Conservation (phyloP, 2,329 filamentous ascomycete species). For the Ophiognomonia clavigignenti-juglandacearum region DNA sequence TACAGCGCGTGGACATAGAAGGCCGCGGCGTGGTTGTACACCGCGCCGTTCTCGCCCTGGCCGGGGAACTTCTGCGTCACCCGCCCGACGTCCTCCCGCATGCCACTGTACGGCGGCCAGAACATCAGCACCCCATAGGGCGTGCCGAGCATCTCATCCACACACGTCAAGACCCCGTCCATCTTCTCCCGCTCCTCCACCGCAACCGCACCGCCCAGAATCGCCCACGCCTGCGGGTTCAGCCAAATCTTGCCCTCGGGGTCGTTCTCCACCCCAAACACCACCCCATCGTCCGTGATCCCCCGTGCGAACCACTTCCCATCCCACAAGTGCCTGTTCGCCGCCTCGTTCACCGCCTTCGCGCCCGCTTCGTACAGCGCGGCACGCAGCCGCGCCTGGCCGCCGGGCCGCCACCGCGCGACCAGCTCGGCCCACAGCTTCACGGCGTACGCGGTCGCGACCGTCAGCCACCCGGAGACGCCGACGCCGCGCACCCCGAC, state of each 20-base stretch:
- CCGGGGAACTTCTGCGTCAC: slow-evolving; percentile 55
- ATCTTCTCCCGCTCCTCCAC: slow-evolving; percentile 34
- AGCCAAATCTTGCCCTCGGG: slow-evolving; percentile 53
- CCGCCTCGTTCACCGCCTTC: slow-evolving; percentile 41
- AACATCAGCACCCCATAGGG: slow-evolving; percentile 54
- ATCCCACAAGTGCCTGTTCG: slow-evolving; percentile 49
- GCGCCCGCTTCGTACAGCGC: slow-evolving; percentile 39
- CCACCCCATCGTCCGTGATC: slow-evolving; percentile 50
- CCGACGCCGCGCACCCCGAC: slow-evolving; percentile 54
- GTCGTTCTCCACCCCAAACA: slow-evolving; percentile 46
- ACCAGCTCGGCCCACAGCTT: slow-evolving; percentile 50
- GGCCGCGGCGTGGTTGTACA: slow-evolving; percentile 53
- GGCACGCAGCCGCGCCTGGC: slow-evolving; percentile 34
- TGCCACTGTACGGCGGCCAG: slow-evolving; percentile 45
- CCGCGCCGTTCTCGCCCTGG: slow-evolving; percentile 52
- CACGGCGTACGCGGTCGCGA: slow-evolving; percentile 48
- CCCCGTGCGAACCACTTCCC: slow-evolving; percentile 53
- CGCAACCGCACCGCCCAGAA: slow-evolving; percentile 51
- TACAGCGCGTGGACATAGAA: slow-evolving; percentile 53
- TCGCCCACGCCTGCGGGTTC: slow-evolving; percentile 52
- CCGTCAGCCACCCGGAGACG: slow-evolving; percentile 54
- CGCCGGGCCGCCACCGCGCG: slow-evolving; percentile 41
- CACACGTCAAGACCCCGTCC: slow-evolving; percentile 38
- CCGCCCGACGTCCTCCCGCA: slow-evolving; percentile 55
- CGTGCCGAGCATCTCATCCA: slow-evolving; percentile 47